Conservation (phyloP, 2,329 filamentous ascomycete genomes). For the Cytospora chrysosperma region DNA sequence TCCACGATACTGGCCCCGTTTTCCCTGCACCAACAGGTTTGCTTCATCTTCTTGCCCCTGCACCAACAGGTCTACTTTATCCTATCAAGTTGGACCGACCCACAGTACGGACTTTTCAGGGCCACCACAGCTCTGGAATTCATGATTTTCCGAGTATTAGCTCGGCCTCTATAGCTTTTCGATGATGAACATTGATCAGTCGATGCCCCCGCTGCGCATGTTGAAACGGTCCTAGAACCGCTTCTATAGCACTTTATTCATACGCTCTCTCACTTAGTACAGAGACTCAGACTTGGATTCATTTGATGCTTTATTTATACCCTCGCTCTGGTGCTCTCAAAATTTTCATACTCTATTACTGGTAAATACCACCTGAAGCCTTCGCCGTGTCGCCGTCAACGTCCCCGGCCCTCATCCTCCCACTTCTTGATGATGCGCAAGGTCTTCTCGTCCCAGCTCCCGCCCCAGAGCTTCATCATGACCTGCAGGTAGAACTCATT, state of each 20-base stretch:
- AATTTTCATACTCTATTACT: no score
- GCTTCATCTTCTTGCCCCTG: background rate
- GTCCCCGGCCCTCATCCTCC: background rate
- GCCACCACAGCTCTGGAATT: background rate
- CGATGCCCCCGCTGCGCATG: no score
- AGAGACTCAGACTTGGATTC: no score
- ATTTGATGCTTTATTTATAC: no score
- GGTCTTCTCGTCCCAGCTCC: background rate
- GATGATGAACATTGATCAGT: background rate
- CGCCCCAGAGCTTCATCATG: background rate
- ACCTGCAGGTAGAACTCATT: constrained; percentile 3
- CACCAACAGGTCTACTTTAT: background rate
- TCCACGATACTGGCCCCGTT: background rate
- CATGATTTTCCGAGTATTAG: background rate
- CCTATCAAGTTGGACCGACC: background rate
- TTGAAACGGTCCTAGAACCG: background rate
- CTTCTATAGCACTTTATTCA: background rate
- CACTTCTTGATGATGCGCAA: background rate
- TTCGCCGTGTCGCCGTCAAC: background rate
- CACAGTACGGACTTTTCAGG: background rate
- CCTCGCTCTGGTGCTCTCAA: no score
- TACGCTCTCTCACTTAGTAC: no score
- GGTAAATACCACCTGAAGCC: background rate
- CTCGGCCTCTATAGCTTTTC: background rate
- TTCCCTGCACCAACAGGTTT: background rate